Evolutionary conservation across 441 rosid genomes (phyloP).

Genomic region (Mallotus japonicus): DNA sequence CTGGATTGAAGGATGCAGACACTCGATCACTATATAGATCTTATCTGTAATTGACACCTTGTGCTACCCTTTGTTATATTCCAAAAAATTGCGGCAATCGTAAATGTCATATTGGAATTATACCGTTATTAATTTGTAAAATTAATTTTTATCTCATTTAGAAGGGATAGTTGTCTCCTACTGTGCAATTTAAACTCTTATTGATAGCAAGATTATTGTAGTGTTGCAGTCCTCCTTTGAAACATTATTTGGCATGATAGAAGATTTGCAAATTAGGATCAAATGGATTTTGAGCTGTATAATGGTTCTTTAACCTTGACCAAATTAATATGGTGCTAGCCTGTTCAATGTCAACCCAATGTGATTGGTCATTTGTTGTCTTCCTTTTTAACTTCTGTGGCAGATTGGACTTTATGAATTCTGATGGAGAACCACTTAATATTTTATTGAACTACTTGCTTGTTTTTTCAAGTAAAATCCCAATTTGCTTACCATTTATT

Average conservation of each 20-base stretch:
- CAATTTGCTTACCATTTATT: too few relatives aligned
- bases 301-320: background rate
- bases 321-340: background rate
- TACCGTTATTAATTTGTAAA: too few relatives aligned
- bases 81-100: background rate
- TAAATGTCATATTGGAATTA: background rate
- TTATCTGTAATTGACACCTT: background rate
- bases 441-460: too few relatives aligned
- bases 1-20: background rate
- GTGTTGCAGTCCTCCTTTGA: background rate
- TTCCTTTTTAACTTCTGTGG: background rate
- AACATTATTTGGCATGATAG: background rate
- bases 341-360: background rate
- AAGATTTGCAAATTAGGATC: background rate
- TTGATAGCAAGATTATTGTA: too few relatives aligned
- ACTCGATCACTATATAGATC: background rate
- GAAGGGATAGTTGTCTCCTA: too few relatives aligned
- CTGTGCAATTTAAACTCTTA: too few relatives aligned
- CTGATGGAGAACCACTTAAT: background rate
- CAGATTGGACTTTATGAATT: background rate
- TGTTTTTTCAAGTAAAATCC: too few relatives aligned
- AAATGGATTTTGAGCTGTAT: background rate
- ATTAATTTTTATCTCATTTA: too few relatives aligned
- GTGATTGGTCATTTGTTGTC: background rate
- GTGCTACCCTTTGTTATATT: background rate